A percentile compares a stretch with the other conserved stretches of the same genome.
phyloP scores from a whole-genome alignment of 176 grass and related monocot genomes.

The Carex cristatella region DNA sequence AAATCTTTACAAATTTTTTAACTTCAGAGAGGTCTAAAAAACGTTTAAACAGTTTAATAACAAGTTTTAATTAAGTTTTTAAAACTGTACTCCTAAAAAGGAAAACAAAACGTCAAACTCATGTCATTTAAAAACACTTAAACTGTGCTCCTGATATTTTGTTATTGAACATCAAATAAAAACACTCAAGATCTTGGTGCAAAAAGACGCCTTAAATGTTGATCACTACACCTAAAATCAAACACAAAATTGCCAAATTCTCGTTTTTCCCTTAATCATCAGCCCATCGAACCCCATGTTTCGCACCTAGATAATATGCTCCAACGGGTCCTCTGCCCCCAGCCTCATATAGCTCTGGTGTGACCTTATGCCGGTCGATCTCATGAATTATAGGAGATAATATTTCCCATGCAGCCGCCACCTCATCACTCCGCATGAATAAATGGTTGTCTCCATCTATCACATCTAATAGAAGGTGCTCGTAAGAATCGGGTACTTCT shows the following conservation, averaged over 20 bases:
- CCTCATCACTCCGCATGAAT: conserved; percentile 89
- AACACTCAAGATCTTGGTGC: not conserved
- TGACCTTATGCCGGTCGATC: conserved; percentile 60
- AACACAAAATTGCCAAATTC: not conserved
- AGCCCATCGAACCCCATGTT: conserved; percentile 78
- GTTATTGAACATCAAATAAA: not conserved
- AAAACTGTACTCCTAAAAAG: not conserved
- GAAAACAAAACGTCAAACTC: not conserved
- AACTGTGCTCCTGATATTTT: too few species aligned
- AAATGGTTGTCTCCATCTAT: conserved; percentile 88
- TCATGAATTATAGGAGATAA: conserved; percentile 65
- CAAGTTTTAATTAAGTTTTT: not conserved
- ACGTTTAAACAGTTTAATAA: too few species aligned
- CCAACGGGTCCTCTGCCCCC: conserved; percentile 69
- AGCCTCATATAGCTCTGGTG: conserved; percentile 75
- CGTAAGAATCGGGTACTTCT: conserved; percentile 85
- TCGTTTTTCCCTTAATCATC: conserved; percentile 42
- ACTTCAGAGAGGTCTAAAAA: too few species aligned
- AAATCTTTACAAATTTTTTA: too few species aligned
- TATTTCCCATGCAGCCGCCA: conserved; percentile 75
- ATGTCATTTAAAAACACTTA: not conserved
- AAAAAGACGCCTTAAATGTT: not conserved
- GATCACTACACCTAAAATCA: not conserved
- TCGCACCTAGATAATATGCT: conserved; percentile 87
- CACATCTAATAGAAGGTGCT: conserved; percentile 87